Base-by-base conservation (phyloP, 139 green algal genomes). In the Edaphochlamys debaryana region DNA sequence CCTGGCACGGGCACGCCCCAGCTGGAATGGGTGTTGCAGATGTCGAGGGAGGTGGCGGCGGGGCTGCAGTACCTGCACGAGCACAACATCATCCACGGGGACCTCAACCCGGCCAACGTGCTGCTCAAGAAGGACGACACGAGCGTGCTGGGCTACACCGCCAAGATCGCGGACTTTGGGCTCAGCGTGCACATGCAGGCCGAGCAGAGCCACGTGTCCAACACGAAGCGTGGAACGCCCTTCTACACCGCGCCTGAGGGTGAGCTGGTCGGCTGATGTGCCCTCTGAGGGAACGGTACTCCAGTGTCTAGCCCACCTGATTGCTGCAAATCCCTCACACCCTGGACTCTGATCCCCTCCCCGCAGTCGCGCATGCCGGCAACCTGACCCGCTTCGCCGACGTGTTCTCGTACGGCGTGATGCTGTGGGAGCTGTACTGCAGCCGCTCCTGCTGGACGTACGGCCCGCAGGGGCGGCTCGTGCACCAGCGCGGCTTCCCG, bases 121-220 rank as follows among this genome's bases (percentile, higher is more conserved):
- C 78, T 84, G 27, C 78, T 84, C 30, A 63, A 34, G 32, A 34
- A 29, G 19, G 78, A 84, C 37, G 78, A 84, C 48, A 30, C 42
- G 36, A 69, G 48, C 37, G 78, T 76, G 78, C 48, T 84, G 79
- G 69, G 69, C 42, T 87, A 82, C 82, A 77, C 71, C 41, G 85
- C 79, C 36, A 89, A 89, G 66, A 89, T 89, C 32, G 85, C 85
- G 38, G 85, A 89, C 72, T 89, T 89, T 56, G 85, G 85, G 23
- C 45, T 89, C 32, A 80, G 58, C 62, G 77, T 89, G n/a, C 58
- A 86, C 60, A 86, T 89, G 85, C 64, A 87, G 11, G 71, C 50
- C 13, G 69, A 82, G 63, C 79, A 85, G 50, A 84, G 77, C 50
- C 85, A 91, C 74, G 68, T 90, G 27, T 84, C 68, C 74, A 91